A percentile compares a stretch with the other conserved stretches of the same genome.
phyloP scores from a whole-genome alignment of 2,329 filamentous ascomycete species.

The Acrocalymma vagum region DNA sequence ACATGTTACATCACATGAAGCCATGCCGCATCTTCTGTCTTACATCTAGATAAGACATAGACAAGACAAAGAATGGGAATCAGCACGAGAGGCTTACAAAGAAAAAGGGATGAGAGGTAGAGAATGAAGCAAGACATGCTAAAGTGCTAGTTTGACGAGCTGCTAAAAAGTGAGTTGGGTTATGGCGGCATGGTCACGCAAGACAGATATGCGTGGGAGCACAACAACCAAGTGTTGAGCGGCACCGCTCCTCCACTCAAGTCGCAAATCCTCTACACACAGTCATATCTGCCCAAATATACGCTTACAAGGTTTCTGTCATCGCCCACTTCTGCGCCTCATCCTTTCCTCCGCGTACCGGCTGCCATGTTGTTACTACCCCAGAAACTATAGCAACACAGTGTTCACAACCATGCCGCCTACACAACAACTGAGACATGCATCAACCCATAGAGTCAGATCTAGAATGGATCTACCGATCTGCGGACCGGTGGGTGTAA shows the following conservation, averaged over 20 bases:
- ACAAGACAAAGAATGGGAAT: constrained; percentile 9
- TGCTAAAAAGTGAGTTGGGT: constrained; percentile 2
- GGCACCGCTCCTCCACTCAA: too few species aligned
- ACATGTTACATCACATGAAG: constrained; percentile 34
- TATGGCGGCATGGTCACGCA: too few species aligned
- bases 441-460: constrained; percentile 11
- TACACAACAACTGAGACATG: constrained; percentile 12
- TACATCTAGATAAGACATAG: constrained; percentile 15
- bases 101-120: constrained; percentile 4
- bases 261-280: too few species aligned
- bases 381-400: constrained; percentile 2
- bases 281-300: too few species aligned
- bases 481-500: constrained; percentile 14
- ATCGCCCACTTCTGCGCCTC: neutral
- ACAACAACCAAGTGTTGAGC: too few species aligned
- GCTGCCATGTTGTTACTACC: neutral
- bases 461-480: constrained; percentile 13
- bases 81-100: constrained; percentile 2
- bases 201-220: too few species aligned
- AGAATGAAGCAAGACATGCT: neutral
- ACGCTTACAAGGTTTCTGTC: neutral
- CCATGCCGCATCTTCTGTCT: constrained; percentile 23
- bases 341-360: neutral
- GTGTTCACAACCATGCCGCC: constrained; percentile 5
- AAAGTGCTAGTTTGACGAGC: neutral